phyloP scores from a whole-genome alignment of 306 rosid species.

The Cucumis cinereus region DNA sequence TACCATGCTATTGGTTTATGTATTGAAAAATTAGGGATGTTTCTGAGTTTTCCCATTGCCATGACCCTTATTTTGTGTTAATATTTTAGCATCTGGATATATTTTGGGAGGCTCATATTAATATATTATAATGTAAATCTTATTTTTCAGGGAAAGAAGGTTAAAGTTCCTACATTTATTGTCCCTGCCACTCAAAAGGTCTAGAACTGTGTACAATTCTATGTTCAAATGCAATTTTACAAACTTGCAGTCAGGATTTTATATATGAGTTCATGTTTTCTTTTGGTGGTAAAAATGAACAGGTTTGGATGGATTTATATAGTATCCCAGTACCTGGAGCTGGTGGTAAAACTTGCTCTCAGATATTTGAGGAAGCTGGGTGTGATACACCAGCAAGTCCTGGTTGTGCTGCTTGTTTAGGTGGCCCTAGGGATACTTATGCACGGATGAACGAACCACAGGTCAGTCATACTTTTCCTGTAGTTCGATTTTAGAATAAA shows the following conservation, averaged over 20 bases:
- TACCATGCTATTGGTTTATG: neutral
- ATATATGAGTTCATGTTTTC: neutral
- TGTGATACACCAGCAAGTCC: conserved; percentile 99
- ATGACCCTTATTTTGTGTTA: neutral
- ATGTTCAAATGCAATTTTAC: neutral
- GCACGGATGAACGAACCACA: conserved; percentile 78
- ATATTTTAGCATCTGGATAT: neutral
- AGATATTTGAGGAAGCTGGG: conserved; percentile 99
- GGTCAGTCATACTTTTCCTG: conserved; percentile 34
- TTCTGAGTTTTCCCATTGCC: neutral
- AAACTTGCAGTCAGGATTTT: neutral
- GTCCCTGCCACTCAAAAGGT: conserved; percentile 99
- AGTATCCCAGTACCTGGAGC: conserved; percentile 72
- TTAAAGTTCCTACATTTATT: conserved; percentile 93
- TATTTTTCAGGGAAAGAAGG: conserved; percentile 67
- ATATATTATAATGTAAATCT: neutral
- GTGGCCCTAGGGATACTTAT: conserved; percentile 90
- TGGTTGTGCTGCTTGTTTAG: conserved; percentile 91
- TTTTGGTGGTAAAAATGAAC: conserved; percentile 5
- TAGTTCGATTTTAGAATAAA: neutral
- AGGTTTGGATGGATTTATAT: conserved; percentile 95
- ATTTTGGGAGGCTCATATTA: neutral
- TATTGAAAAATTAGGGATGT: neutral
- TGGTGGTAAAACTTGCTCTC: conserved; percentile 96
- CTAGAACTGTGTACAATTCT: conserved; percentile 4